A percentile compares a stretch with the other conserved stretches of the same genome.
Evolutionary conservation across 129 eudicot genomes (phyloP).

Genomic region (Lonicera japonica): DNA sequence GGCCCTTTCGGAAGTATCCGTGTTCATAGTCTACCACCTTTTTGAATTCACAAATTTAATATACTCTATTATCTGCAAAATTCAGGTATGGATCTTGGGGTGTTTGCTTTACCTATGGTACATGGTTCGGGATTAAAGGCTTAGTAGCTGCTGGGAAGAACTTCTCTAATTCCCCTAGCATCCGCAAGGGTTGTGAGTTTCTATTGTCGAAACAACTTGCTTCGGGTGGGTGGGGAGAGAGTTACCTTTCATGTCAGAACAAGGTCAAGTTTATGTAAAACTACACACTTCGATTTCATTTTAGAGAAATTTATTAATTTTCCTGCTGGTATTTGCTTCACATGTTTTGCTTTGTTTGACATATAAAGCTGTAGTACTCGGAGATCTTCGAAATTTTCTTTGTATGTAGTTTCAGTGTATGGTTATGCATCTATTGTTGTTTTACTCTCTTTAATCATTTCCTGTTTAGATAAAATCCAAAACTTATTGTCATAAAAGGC

Average conservation of each 20-base stretch:
- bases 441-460: neutral
- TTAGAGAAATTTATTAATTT: neutral
- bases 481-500: neutral
- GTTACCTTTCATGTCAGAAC: slow-evolving; percentile 90
- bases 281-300: neutral
- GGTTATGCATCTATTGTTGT: neutral
- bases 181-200: slow-evolving; percentile 91
- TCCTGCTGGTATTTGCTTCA: neutral
- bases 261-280: slow-evolving; percentile 43
- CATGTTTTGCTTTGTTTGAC: neutral
- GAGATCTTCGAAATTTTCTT: no score
- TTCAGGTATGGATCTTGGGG: slow-evolving; percentile 99
- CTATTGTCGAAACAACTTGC: slow-evolving; percentile 85
- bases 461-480: neutral
- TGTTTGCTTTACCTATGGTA: slow-evolving; percentile 87
- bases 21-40: neutral
- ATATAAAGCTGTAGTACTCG: neutral
- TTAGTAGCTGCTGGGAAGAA: slow-evolving; percentile 76
- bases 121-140: slow-evolving; percentile 95
- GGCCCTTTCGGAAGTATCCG: no score
- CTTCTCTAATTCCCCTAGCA: slow-evolving; percentile 48
- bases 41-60: neutral
- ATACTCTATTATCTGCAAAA: slow-evolving; percentile 10
- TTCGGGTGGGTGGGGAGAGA: slow-evolving; percentile 99
- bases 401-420: neutral